Evolutionary conservation across 441 rosid species (phyloP).

Genomic region (Isatis lusitanica): DNA sequence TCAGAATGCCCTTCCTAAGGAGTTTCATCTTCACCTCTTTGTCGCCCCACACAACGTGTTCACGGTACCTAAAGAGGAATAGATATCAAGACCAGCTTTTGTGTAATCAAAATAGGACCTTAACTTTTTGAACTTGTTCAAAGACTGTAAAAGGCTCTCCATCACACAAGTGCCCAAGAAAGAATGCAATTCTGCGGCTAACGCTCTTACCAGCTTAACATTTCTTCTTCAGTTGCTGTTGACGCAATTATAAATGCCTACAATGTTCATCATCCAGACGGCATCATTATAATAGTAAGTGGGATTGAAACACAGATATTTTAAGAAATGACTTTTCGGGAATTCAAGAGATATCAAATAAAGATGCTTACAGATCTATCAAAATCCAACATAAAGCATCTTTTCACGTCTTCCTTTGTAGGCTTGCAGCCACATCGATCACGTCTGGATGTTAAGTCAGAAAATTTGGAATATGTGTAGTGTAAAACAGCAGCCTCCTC

Average conservation of each 20-base stretch:
- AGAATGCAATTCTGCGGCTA: slow-evolving; percentile 15
- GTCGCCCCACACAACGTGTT: slow-evolving; percentile 74
- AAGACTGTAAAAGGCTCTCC: slow-evolving; percentile 5
- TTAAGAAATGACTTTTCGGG: neutral
- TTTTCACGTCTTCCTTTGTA: slow-evolving; percentile 75
- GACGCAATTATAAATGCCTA: slow-evolving; percentile 83
- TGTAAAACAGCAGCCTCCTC: slow-evolving; percentile 82
- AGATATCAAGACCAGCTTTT: slow-evolving; percentile 2
- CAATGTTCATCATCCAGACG: slow-evolving; percentile 28
- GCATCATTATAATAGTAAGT: neutral
- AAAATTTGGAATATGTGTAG: slow-evolving; percentile 72
- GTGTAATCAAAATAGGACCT: neutral
- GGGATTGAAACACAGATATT: neutral
- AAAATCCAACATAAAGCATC: slow-evolving; percentile 81
- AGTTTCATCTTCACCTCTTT: slow-evolving; percentile 68
- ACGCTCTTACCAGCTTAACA: slow-evolving; percentile 61
- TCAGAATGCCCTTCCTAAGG: slow-evolving; percentile 62
- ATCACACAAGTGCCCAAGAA: neutral
- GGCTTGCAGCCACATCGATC: slow-evolving; percentile 85
- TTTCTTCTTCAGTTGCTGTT: slow-evolving; percentile 69
- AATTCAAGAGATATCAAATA: neutral
- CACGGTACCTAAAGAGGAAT: slow-evolving; percentile 54
- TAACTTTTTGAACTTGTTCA: neutral
- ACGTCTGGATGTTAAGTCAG: slow-evolving; percentile 73
- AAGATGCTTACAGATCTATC: slow-evolving; percentile 66